These are phyloP conservation scores for Pyrus betulifolia DNA, from an alignment of 306 rosid species.

Conservation along the genomic window DNA sequence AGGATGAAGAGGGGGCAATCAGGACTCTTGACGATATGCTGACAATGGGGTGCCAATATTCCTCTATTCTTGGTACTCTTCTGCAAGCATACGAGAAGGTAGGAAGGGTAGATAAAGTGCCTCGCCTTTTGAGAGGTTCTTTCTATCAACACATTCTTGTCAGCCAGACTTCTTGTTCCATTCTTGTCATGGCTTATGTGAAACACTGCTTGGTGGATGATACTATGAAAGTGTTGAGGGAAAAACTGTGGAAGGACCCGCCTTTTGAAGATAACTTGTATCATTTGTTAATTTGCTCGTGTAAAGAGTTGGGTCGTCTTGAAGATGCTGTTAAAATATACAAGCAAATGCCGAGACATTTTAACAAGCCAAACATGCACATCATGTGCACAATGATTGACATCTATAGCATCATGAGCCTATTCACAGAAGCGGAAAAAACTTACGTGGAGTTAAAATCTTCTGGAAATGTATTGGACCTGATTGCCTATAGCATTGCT, in stretches of 20 bases:
- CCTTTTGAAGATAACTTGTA: constrained; percentile 66
- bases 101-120: constrained; percentile 55
- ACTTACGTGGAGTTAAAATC: constrained; percentile 58
- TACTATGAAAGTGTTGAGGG: constrained; percentile 53
- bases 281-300: constrained; percentile 81
- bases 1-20: constrained; percentile 55
- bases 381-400: constrained; percentile 81
- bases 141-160: constrained; percentile 53
- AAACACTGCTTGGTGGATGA: constrained; percentile 66
- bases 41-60: constrained; percentile 57
- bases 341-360: constrained; percentile 35
- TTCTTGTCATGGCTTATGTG: constrained; percentile 75
- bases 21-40: constrained; percentile 64
- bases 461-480: constrained; percentile 49
- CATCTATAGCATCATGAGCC: constrained; percentile 54
- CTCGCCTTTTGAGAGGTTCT: constrained; percentile 49
- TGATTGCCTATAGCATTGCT: constrained; percentile 51
- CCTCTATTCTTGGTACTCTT: constrained; percentile 58
- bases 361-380: constrained; percentile 60
- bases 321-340: constrained; percentile 68
- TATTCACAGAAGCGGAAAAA: constrained; percentile 53
- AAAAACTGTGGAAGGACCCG: constrained; percentile 64
- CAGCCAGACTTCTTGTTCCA: constrained; percentile 79
- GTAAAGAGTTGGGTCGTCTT: constrained; percentile 62
- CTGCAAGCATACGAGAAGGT: constrained; percentile 68